Evolutionary conservation across 2,329 filamentous ascomycete species (phyloP).

Genomic region (Aurifilum marmelostoma): DNA sequence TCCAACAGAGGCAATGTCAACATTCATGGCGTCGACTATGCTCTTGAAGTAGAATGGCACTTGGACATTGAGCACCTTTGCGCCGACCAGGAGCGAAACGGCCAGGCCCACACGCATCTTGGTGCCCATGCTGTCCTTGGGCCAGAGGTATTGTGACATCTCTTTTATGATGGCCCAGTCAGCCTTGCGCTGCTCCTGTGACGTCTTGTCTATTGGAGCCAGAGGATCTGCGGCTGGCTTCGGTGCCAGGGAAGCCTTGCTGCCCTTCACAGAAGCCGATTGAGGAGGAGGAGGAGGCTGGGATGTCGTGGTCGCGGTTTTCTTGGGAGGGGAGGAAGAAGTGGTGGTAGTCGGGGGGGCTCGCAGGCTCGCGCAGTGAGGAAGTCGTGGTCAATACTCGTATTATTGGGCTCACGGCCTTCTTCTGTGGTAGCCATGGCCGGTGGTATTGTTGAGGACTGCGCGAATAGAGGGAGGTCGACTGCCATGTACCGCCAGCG

Average conservation of each 20-base stretch:
- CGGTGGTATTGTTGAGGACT: conserved; percentile 16
- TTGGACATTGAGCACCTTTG: conserved; percentile 95
- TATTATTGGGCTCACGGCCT: conserved; percentile 6
- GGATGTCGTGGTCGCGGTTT: not conserved
- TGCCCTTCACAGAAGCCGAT: not conserved
- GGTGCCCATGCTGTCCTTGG: conserved; percentile 81
- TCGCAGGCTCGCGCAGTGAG: conserved; percentile 15
- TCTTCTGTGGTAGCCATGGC: conserved; percentile 14
- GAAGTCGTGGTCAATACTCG: conserved; percentile 22
- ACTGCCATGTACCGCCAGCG: conserved; percentile 8
- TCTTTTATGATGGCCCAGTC: conserved; percentile 99
- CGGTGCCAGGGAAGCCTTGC: conserved; percentile 8
- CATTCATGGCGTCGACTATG: conserved; percentile 97
- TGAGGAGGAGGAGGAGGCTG: not conserved
- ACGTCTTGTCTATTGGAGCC: conserved; percentile 67
- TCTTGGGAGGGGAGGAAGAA: not conserved
- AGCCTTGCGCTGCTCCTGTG: conserved; percentile 89
- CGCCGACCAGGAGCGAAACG: conserved; percentile 80
- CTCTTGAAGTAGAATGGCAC: conserved; percentile 99
- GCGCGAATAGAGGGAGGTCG: conserved; percentile 18
- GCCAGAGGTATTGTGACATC: conserved; percentile 96
- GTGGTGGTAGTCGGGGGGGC: not conserved
- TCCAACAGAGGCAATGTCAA: conserved; percentile 85
- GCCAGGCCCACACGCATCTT: conserved; percentile 84
- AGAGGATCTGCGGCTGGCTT: conserved; percentile 53